phyloP scores from a whole-genome alignment of 371 early-diverging fungal species.

The Mortierella sp. region DNA sequence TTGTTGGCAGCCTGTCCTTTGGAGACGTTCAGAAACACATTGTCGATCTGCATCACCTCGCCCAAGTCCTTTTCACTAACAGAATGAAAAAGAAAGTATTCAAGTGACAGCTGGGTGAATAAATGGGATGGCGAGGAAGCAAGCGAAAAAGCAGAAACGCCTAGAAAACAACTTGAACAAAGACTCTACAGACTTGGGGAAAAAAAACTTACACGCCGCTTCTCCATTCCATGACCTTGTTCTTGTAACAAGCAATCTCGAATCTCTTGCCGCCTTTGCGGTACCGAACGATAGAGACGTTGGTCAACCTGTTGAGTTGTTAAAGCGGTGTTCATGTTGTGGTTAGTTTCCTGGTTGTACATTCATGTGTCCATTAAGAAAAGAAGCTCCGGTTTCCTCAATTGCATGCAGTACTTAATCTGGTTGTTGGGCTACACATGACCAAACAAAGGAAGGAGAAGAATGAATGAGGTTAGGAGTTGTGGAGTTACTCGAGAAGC shows the following conservation, averaged over 20 bases:
- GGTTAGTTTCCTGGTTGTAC: background rate
- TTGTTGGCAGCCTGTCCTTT: slow-evolving; percentile 95
- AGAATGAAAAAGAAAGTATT: background rate
- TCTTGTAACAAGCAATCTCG: slow-evolving; percentile 98
- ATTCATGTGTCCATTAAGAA: background rate
- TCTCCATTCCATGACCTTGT: slow-evolving; percentile 98
- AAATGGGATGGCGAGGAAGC: background rate
- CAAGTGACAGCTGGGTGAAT: background rate
- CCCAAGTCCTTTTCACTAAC: slow-evolving; percentile 95
- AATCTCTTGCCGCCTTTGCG: slow-evolving; percentile 98
- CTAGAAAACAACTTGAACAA: background rate
- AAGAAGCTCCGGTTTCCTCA: too few relatives aligned
- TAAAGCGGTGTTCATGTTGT: background rate
- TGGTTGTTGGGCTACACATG: slow-evolving; percentile 64
- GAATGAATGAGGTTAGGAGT: background rate
- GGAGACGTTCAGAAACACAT: slow-evolving; percentile 95
- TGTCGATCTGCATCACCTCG: slow-evolving; percentile 95
- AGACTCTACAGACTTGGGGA: background rate
- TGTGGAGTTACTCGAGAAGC: background rate
- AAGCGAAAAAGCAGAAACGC: background rate
- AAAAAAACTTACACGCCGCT: slow-evolving; percentile 83
- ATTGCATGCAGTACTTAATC: slow-evolving; percentile 63
- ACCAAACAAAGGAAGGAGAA: background rate
- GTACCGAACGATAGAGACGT: slow-evolving; percentile 96
- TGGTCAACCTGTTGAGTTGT: slow-evolving; percentile 78